A percentile compares a stretch with the other conserved stretches of the same genome.
These are phyloP conservation scores for Dothistroma pini DNA, from an alignment of 2,329 filamentous ascomycete species.

Conservation along the genomic window DNA sequence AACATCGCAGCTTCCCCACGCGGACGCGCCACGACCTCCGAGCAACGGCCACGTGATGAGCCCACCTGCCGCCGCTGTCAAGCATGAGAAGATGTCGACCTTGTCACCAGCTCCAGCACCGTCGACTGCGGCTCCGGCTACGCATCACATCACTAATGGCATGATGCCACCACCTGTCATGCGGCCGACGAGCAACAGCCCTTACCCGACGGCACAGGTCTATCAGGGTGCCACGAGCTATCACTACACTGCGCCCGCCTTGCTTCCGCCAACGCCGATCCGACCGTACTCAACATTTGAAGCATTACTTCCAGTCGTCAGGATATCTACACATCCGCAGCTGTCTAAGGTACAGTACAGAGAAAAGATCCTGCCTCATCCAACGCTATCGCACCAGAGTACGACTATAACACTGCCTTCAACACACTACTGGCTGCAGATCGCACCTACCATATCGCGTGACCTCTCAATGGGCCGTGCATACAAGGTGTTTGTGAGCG, in stretches of 20 bases:
- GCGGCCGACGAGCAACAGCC: conserved; percentile 30
- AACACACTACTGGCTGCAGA: conserved; percentile 66
- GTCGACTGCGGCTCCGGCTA: conserved; percentile 27
- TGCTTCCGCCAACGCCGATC: conserved; percentile 35
- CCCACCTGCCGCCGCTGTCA: conserved; percentile 37
- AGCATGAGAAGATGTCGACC: conserved; percentile 36
- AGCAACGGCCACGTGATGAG: conserved; percentile 38
- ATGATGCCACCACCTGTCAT: conserved; percentile 32
- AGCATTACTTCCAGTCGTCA: conserved; percentile 65
- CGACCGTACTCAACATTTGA: conserved; percentile 44
- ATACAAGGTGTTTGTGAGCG: conserved; percentile 71
- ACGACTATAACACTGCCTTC: conserved; percentile 67
- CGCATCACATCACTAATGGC: conserved; percentile 25
- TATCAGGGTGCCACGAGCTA: conserved; percentile 27
- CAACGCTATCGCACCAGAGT: conserved; percentile 65
- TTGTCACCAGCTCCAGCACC: conserved; percentile 42
- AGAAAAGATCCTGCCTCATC: conserved; percentile 62
- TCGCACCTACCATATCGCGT: conserved; percentile 61
- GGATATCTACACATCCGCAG: conserved; percentile 64
- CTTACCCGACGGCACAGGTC: conserved; percentile 20
- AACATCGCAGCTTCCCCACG: conserved; percentile 32
- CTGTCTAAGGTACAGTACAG: conserved; percentile 58
- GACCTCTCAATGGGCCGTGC: conserved; percentile 61
- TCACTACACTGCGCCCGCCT: conserved; percentile 32
- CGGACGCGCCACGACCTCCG: conserved; percentile 35